Conservation (phyloP, 441 rosid species). For the Corymbia calophylla region DNA sequence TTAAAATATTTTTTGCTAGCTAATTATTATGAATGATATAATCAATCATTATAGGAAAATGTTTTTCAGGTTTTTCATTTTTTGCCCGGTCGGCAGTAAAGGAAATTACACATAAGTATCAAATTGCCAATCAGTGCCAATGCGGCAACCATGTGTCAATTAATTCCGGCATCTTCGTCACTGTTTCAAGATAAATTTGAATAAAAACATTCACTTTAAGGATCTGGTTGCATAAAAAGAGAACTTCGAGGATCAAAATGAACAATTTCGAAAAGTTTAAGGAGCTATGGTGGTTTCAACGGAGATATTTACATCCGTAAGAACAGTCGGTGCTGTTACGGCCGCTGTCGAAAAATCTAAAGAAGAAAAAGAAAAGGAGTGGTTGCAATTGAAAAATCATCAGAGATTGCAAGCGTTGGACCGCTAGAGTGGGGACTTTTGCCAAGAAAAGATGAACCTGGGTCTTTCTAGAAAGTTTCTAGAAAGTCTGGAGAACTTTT, state of each 20-base stretch:
- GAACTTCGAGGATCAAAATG: not conserved
- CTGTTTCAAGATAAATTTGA: not conserved
- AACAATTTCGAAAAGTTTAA: not conserved
- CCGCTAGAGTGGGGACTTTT: not conserved
- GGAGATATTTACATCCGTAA: too few species aligned
- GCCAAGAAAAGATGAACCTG: not conserved
- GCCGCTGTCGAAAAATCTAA: not conserved
- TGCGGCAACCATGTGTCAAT: not conserved
- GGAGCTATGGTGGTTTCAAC: too few species aligned
- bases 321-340: too few species aligned
- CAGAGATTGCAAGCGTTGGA: not conserved
- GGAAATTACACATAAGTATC: not conserved
- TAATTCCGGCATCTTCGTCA: not conserved
- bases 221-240: not conserved
- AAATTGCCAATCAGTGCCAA: not conserved
- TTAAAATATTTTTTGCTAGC: not conserved
- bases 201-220: not conserved
- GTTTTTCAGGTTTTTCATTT: not conserved
- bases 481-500: not conserved
- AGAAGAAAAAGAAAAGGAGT: not conserved
- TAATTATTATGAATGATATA: accelerated
- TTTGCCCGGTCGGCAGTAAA: accelerated
- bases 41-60: not conserved
- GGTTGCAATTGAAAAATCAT: not conserved
- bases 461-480: not conserved